Evolutionary conservation across 1,284 basidiomycete species (phyloP), one percentile per base, ranked within the genome.

Genomic region (Retiboletus flavoniger): DNA sequence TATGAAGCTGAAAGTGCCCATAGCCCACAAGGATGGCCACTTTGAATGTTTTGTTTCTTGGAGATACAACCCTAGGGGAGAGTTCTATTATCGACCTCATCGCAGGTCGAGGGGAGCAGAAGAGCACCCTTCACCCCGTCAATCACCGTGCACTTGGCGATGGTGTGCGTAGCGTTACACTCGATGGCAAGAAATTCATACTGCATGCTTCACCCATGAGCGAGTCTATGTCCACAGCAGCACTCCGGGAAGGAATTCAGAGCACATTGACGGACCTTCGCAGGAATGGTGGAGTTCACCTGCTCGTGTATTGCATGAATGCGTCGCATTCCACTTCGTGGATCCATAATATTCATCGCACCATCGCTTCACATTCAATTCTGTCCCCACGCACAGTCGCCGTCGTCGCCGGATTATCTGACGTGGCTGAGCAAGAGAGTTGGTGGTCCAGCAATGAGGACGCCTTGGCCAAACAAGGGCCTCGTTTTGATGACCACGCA

Each of bases 291-390:
- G 65, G 56, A 17, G 31, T 60, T 17, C 58, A 60, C 38, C 38
- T 65, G 3, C 50, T 65, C 14, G 59, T 64, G 34, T 65, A 65
- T 40, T 65, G 61, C 61, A 45, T 69, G 32, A 43, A 62, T 31
- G 54, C 55, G 6, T 41, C 40, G 6, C 63, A 47, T 50, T 29
- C 64, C 29, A 48, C 41, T 3, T 29, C 19, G 21, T 62, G 65
- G 65, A 50, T 56, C 29, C 59, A 50, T 21, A 61, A 62, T 44
- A 39, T 45, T 6, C 45, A 62, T 43, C 42, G 17, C 14, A 13
- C 19, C 19, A 39, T 68, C 29, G 7, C 29, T 28, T 53, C 61
- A 28, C 16, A 47, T 42, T 40, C 40, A 17, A 19, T 24, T 19
- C 17, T 21, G 0, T 42, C 48, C 19, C 28, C 32, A 17, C 39